Conservation (phyloP, 805 yeast species). For the Saturnispora saitoi region DNA sequence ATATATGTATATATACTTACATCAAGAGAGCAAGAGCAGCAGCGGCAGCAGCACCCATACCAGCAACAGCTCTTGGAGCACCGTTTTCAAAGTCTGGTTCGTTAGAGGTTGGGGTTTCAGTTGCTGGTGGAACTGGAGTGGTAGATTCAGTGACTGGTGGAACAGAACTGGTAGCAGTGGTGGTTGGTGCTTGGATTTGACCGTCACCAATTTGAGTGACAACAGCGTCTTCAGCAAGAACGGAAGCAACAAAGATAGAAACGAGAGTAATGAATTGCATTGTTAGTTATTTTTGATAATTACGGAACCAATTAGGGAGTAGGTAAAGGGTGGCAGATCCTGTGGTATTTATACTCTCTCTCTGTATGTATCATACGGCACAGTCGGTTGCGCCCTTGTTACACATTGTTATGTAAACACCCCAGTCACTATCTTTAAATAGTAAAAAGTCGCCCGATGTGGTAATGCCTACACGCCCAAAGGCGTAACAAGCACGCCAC, state of each 20-base stretch:
- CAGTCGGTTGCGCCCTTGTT: no score
- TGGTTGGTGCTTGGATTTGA: slow-evolving; percentile 40
- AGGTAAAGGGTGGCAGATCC: neutral
- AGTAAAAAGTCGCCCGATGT: no score
- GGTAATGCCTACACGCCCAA: no score
- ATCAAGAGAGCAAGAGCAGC: slow-evolving; percentile 26
- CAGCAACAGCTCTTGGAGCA: slow-evolving; percentile 17
- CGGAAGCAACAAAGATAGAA: slow-evolving; percentile 16
- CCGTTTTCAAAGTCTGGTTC: slow-evolving; percentile 18
- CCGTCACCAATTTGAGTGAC: slow-evolving; percentile 55
- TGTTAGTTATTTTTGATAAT: no score
- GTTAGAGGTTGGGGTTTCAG: slow-evolving; percentile 10
- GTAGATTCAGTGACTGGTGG: slow-evolving; percentile 4
- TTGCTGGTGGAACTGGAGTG: slow-evolving; percentile 34
- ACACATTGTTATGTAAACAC: no score
- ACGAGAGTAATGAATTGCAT: slow-evolving; percentile 21
- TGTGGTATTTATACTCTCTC: no score
- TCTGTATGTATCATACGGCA: no score
- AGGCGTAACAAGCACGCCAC: no score
- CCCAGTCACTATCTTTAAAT: no score
- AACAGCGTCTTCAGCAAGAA: slow-evolving; percentile 30
- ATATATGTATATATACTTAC: slow-evolving; percentile 11
- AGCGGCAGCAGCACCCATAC: slow-evolving; percentile 23
- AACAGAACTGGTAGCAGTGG: slow-evolving; percentile 3
- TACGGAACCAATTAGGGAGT: no score